Percentiles rank a stretch among this genome's conserved stretches.
Conservation (phyloP, 129 eudicot genomes). For the Flaveria bidentis region DNA sequence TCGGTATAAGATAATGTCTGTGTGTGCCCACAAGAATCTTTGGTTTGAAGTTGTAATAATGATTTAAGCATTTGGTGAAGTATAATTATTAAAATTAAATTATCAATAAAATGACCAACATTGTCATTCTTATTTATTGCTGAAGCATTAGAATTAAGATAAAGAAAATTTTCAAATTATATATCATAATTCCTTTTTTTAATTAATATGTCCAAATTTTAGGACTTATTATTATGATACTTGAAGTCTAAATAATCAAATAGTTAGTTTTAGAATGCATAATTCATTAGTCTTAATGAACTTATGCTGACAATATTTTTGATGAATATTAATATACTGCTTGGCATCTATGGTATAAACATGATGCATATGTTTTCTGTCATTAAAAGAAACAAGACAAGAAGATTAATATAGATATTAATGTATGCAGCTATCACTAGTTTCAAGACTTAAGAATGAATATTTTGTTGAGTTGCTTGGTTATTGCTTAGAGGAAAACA, state of each 20-base stretch:
- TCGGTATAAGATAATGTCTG: neutral
- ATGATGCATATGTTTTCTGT: neutral
- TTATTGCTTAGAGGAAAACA: constrained; percentile 56
- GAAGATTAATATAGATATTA: constrained; percentile 8
- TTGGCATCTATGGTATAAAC: constrained; percentile 4
- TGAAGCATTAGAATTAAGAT: neutral
- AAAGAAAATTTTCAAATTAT: neutral
- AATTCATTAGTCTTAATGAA: neutral
- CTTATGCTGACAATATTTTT: neutral
- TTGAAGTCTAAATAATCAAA: neutral
- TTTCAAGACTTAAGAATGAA: constrained; percentile 63
- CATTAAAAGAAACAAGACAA: constrained; percentile 3
- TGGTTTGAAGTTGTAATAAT: neutral
- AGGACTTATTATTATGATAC: neutral
- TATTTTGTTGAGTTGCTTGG: constrained; percentile 52
- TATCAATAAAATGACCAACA: neutral
- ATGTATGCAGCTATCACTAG: constrained; percentile 50
- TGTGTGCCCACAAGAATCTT: neutral
- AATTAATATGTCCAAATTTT: neutral
- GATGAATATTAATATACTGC: neutral
- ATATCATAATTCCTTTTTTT: neutral
- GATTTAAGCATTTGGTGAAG: neutral
- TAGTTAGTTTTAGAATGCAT: neutral
- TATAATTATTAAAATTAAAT: neutral
- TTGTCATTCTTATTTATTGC: neutral